Evolutionary conservation across 176 grass and related monocot species (phyloP).

Genomic region (Eleusine indica): DNA sequence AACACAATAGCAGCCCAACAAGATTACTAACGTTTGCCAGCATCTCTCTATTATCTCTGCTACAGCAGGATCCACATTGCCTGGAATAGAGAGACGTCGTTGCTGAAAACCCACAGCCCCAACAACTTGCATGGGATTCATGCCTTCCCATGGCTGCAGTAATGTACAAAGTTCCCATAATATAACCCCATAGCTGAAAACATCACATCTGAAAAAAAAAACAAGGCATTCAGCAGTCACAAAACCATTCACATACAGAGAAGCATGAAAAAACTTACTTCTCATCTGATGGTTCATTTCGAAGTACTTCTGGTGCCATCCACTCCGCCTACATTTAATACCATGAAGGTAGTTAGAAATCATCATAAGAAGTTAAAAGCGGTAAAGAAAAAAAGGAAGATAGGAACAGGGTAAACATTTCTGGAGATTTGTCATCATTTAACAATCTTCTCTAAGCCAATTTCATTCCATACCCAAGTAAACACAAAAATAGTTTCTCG

Average conservation of each 20-base stretch:
- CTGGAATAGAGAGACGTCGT: slow-evolving; percentile 84
- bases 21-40: slow-evolving; percentile 94
- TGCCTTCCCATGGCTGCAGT: slow-evolving; percentile 97
- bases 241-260: slow-evolving; percentile 27
- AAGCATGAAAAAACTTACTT: slow-evolving; percentile 66
- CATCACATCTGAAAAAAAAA: slow-evolving; percentile 80
- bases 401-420: slow-evolving; percentile 24
- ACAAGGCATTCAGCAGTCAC: slow-evolving; percentile 26
- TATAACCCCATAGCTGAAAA: slow-evolving; percentile 97
- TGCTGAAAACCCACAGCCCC: slow-evolving; percentile 99
- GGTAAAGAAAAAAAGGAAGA: not conserved
- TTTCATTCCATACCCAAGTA: not conserved
- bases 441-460: not conserved
- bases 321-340: slow-evolving; percentile 82
- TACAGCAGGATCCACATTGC: slow-evolving; percentile 70
- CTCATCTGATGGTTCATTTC: slow-evolving; percentile 97
- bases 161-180: slow-evolving; percentile 96
- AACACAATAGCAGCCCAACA: not conserved
- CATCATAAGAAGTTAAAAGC: not conserved
- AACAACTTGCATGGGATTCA: slow-evolving; percentile 99
- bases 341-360: slow-evolving; percentile 37
- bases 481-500: slow-evolving; percentile 14
- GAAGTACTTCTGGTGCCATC: slow-evolving; percentile 99
- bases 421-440: slow-evolving; percentile 5
- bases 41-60: slow-evolving; percentile 83